Percentiles rank a stretch among this genome's conserved stretches.
phyloP scores from a whole-genome alignment of 495 filamentous ascomycete species.

The Peziza echinospora region DNA sequence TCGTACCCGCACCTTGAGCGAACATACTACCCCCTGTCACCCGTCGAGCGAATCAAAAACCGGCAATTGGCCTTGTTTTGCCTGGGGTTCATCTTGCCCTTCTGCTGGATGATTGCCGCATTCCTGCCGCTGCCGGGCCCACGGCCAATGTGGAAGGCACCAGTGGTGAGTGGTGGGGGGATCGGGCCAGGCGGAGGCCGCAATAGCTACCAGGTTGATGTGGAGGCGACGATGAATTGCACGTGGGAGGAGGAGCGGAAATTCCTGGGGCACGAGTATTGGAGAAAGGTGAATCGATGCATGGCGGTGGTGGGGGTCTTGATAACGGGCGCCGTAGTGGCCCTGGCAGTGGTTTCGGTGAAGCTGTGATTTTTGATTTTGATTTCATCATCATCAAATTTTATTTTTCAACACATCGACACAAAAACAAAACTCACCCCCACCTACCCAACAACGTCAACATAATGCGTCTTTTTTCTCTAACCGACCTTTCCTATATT shows the following conservation, averaged over 20 bases:
- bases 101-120: conserved; percentile 72
- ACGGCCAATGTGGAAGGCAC: conserved; percentile 9
- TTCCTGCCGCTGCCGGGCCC: conserved; percentile 40
- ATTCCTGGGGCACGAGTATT: conserved; percentile 74
- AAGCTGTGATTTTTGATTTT: background rate
- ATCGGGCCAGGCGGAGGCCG: conserved; percentile 6
- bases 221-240: conserved; percentile 26
- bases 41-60: conserved; percentile 6
- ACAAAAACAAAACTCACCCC: no score
- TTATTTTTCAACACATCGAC: no score
- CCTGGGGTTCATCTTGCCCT: conserved; percentile 66
- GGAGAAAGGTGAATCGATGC: conserved; percentile 72
- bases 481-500: no score
- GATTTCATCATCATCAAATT: no score
- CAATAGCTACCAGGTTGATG: conserved; percentile 21
- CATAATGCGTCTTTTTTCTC: no score
- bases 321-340: conserved; percentile 52
- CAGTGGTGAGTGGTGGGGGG: conserved; percentile 10
- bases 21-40: background rate
- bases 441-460: no score
- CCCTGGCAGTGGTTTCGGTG: conserved; percentile 9
- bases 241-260: conserved; percentile 34
- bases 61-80: conserved; percentile 69
- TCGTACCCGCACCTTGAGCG: background rate
- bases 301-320: conserved; percentile 63